Evolutionary conservation across 495 filamentous ascomycete species (phyloP).

Genomic region (Aspergillus indologenus): DNA sequence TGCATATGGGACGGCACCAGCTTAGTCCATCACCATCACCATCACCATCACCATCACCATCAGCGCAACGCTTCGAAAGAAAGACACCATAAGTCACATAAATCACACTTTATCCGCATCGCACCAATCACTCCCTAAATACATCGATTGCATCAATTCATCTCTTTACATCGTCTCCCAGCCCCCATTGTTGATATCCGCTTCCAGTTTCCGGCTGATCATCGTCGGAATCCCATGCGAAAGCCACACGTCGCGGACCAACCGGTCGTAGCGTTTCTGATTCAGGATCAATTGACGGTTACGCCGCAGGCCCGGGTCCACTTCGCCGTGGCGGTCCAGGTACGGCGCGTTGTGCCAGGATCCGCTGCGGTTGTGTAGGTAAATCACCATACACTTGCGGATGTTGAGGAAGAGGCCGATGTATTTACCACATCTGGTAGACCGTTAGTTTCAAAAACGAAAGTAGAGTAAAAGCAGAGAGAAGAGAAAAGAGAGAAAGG

Average conservation of each 20-base stretch:
- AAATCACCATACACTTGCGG: slow-evolving; percentile 86
- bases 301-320: slow-evolving; percentile 78
- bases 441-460: slow-evolving; percentile 13
- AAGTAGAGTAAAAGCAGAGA: background rate
- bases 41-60: no score
- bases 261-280: slow-evolving; percentile 86
- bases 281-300: slow-evolving; percentile 85
- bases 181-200: slow-evolving; percentile 91
- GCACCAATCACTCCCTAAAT: no score
- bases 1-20: no score
- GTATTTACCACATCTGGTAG: slow-evolving; percentile 73
- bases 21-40: no score
- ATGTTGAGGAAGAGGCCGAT: slow-evolving; percentile 94
- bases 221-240: slow-evolving; percentile 81
- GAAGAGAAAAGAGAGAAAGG: no score
- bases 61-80: no score
- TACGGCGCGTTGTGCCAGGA: slow-evolving; percentile 87
- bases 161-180: slow-evolving; percentile 80
- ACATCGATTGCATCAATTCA: background rate
- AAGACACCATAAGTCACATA: no score
- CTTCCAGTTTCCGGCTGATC: slow-evolving; percentile 85
- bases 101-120: no score
- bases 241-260: slow-evolving; percentile 84
- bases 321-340: slow-evolving; percentile 91
- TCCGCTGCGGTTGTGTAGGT: slow-evolving; percentile 75